phyloP scores from a whole-genome alignment of 768 basidiomycete genomes.

The Peribolospora kevripleyi region DNA sequence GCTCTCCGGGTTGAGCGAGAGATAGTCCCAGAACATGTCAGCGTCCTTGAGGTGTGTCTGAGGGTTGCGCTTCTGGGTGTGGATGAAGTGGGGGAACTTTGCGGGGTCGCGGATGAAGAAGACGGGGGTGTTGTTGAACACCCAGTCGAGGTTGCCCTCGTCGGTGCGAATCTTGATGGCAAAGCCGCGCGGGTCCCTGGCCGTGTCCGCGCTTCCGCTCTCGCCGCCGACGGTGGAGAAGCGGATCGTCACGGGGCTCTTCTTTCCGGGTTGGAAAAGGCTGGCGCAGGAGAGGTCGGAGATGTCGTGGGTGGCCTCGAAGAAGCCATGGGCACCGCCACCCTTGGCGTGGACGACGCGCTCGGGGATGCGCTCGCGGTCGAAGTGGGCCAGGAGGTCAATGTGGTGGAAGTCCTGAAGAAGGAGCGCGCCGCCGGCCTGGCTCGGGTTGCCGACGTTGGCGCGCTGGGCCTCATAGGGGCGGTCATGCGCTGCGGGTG shows the following conservation, averaged over 20 bases:
- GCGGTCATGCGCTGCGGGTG: constrained; percentile 18
- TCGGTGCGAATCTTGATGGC: constrained; percentile 24
- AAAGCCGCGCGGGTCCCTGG: constrained; percentile 25
- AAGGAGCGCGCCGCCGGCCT: constrained; percentile 47
- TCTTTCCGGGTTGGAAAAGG: constrained; percentile 20
- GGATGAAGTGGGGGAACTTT: constrained; percentile 27
- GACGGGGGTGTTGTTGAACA: constrained; percentile 18
- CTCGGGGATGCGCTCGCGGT: constrained; percentile 17
- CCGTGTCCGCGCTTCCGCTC: constrained; percentile 23
- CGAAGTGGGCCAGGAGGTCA: constrained; percentile 60
- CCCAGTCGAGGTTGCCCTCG: constrained; percentile 23
- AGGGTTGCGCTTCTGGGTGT: constrained; percentile 37
- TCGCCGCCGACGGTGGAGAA: constrained; percentile 28
- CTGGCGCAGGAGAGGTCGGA: constrained; percentile 21
- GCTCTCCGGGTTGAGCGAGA: constrained; percentile 20
- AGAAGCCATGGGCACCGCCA: constrained; percentile 29
- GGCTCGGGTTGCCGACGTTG: constrained; percentile 51
- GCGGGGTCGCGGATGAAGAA: constrained; percentile 21
- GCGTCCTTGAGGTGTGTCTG: constrained; percentile 74
- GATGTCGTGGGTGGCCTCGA: constrained; percentile 22
- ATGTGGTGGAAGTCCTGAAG: constrained; percentile 74
- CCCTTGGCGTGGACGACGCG: constrained; percentile 71
- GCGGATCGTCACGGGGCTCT: constrained; percentile 15
- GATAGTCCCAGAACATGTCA: constrained; percentile 46
- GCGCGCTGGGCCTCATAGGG: constrained; percentile 59